Conservation (phyloP, 768 basidiomycete species). For the Suillus occidentalis region DNA sequence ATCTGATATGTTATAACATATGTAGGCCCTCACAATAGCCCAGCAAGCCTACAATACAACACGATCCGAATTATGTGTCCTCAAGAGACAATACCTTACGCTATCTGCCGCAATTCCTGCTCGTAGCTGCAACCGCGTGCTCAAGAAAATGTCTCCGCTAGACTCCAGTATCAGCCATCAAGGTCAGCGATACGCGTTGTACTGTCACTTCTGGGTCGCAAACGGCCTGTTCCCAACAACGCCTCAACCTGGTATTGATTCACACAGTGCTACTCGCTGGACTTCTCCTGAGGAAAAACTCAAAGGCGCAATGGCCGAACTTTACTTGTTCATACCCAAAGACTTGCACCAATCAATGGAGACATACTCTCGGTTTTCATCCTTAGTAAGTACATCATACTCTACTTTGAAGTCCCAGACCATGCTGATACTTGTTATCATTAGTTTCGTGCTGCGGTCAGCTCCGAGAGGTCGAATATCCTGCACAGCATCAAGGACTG, state of each 20-base stretch:
- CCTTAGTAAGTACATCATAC: not conserved
- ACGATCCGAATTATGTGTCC: not conserved
- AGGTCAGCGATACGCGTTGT: constrained; percentile 1
- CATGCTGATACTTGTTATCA: not conserved
- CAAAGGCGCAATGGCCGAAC: constrained; percentile 2
- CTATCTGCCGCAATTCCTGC: constrained; percentile 1
- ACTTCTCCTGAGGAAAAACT: not conserved
- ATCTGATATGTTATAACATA: not conserved
- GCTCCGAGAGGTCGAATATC: constrained; percentile 2
- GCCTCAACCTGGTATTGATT: not conserved
- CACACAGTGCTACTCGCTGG: not conserved
- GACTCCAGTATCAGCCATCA: constrained; percentile 2
- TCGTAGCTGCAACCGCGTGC: not conserved
- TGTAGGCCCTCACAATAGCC: constrained; percentile 3
- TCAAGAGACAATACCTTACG: not conserved
- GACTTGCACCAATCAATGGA: not conserved
- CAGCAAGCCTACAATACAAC: constrained; percentile 1
- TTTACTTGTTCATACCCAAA: constrained; percentile 2
- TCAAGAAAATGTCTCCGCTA: constrained; percentile 1
- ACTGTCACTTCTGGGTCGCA: constrained; percentile 1
- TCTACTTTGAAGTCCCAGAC: not conserved
- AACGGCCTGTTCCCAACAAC: not conserved
- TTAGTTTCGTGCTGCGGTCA: not conserved
- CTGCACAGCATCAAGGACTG: constrained; percentile 8
- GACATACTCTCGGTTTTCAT: not conserved